Conservation (phyloP, 1,139 yeast species). For the Debaryomyces psychrophilus region DNA sequence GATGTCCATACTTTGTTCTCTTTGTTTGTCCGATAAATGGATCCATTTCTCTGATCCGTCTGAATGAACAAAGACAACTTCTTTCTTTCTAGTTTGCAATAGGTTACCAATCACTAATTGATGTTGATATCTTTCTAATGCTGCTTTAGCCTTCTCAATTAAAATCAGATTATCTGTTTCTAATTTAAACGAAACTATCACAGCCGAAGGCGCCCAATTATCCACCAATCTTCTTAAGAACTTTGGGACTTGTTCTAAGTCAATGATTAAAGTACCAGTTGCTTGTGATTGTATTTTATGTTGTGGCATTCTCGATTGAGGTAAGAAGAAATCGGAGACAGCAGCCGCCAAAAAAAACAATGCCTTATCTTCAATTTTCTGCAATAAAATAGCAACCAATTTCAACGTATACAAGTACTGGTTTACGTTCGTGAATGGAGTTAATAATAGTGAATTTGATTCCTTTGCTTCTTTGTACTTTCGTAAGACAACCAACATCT, state of each 20-base stretch:
- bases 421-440: constrained; percentile 94
- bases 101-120: constrained; percentile 94
- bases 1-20: constrained; percentile 53
- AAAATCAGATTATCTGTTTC: constrained; percentile 82
- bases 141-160: constrained; percentile 73
- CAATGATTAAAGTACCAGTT: constrained; percentile 70
- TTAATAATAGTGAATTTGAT: constrained; percentile 60
- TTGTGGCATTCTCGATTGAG: constrained; percentile 80
- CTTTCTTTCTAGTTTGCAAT: constrained; percentile 82
- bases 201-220: constrained; percentile 92
- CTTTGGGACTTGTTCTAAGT: constrained; percentile 94
- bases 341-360: constrained; percentile 95
- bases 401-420: constrained; percentile 87
- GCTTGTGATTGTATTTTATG: constrained; percentile 91
- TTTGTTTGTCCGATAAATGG: constrained; percentile 47
- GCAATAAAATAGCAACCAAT: constrained; percentile 62
- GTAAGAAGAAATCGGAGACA: constrained; percentile 93
- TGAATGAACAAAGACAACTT: constrained; percentile 82
- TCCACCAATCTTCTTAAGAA: constrained; percentile 86
- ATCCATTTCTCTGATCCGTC: constrained; percentile 53
- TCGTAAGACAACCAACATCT: constrained; percentile 65
- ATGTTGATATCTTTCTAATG: constrained; percentile 83
- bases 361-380: constrained; percentile 55
- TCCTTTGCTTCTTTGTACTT: constrained; percentile 65
- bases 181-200: constrained; percentile 92